These are phyloP conservation scores for Nicotiana undulata DNA, from an alignment of 257 asterid genomes.

Conservation along the genomic window DNA sequence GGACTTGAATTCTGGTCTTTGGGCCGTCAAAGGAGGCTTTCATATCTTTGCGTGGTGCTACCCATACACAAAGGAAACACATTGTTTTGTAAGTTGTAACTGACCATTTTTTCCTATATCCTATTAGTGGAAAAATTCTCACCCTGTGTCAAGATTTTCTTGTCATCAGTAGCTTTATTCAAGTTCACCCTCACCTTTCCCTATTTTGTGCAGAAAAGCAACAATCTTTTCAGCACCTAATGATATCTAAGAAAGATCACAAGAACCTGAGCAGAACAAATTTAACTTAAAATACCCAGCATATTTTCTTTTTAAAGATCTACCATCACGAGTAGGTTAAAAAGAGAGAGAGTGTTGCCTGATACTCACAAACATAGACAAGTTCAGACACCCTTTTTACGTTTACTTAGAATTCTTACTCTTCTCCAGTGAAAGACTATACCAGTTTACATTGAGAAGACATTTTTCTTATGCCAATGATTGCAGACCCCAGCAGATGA, in stretches of 20 bases:
- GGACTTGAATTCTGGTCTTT: conserved; percentile 19
- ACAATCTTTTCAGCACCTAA: conserved; percentile 8
- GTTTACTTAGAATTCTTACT: neutral
- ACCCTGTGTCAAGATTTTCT: conserved; percentile 37
- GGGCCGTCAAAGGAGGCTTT: conserved; percentile 29
- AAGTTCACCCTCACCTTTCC: conserved; percentile 23
- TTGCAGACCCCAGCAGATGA: neutral
- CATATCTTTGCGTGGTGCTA: conserved; percentile 28
- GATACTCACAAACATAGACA: neutral
- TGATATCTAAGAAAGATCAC: conserved; percentile 5
- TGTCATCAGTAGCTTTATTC: conserved; percentile 24
- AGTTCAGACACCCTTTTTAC: neutral
- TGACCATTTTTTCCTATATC: neutral
- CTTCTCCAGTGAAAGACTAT: neutral
- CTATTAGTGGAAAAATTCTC: conserved; percentile 13
- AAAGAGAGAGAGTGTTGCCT: neutral
- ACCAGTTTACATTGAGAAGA: neutral
- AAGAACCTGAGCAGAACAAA: neutral
- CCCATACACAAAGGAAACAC: conserved; percentile 17
- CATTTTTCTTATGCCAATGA: neutral
- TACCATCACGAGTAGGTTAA: neutral
- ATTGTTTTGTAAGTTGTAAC: neutral
- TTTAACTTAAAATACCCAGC: neutral
- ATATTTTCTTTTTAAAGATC: conserved; percentile 3
- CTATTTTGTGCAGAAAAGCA: conserved; percentile 28